phyloP scores from a whole-genome alignment of 352 stramenopile species.

The Globisporangium radiosum region DNA sequence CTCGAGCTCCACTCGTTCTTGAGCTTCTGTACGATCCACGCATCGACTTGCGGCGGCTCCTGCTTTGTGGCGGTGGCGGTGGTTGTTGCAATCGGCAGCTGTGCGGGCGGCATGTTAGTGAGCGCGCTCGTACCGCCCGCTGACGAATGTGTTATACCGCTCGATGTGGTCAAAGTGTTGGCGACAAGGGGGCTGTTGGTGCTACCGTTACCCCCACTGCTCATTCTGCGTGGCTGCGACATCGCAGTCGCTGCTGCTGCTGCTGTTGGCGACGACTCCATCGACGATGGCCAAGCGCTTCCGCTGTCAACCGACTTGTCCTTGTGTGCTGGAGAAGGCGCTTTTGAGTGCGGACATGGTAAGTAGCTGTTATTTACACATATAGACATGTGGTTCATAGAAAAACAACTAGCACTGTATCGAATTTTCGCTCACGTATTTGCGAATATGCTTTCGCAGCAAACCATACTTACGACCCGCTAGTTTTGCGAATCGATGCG shows the following conservation, averaged over 20 bases:
- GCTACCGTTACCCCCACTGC: not conserved
- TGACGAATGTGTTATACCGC: too few relatives aligned
- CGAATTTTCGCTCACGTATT: too few relatives aligned
- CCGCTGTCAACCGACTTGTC: not conserved
- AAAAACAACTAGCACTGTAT: too few relatives aligned
- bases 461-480: not conserved
- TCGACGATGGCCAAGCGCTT: not conserved
- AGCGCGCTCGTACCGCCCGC: too few relatives aligned
- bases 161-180: not conserved
- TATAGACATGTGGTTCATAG: too few relatives aligned
- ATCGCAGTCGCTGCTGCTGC: too few relatives aligned
- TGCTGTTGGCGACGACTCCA: not conserved
- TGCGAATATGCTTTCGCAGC: not conserved
- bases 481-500: too few relatives aligned
- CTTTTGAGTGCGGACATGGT: too few relatives aligned
- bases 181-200: not conserved
- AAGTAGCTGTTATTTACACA: too few relatives aligned
- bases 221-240: not conserved
- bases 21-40: constrained; percentile 75
- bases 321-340: not conserved
- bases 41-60: constrained; percentile 29
- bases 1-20: constrained; percentile 68
- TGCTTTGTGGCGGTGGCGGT: constrained; percentile 1
- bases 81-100: not conserved
- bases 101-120: too few relatives aligned